Base-by-base conservation (phyloP, 2,329 filamentous ascomycete species). In the Nakataea oryzae region DNA sequence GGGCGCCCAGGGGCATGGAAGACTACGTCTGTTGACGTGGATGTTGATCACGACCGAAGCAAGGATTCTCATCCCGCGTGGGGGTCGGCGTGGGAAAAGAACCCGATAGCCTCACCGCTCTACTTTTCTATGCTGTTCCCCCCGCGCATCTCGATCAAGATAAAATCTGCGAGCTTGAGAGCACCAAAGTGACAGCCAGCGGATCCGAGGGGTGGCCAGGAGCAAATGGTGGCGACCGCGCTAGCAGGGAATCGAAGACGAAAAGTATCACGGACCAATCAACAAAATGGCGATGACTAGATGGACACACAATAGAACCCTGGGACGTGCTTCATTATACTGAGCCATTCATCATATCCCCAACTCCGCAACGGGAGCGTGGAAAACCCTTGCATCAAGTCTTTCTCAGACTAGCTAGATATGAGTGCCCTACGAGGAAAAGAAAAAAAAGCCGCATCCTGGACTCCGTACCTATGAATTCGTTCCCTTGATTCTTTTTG, bases 391-490 rank as follows among this genome's bases (percentile, higher is more conserved):
- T 41, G 34, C 41, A 59, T 47, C 58, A 55, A 32, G 59, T 55
- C 41, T 60, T 28, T 55, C 59, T 60, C 59, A 29, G 29, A 47
- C 50, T 60, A 59, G 27, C 47, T 34, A 55, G 28, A 30, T 47
- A 32, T 54, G 24, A 29, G 50, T 60, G 59, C 59, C 41, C 41
- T 55, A 60, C 50, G 59, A 27, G 29, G 54, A 14, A 27, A n/a
- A 28, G 57, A 61, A 61, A 41, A 61, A 54, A 60, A 57, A 61
- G 30, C 29, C 32, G 29, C 59, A 61, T 61, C 59, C 59, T 61
- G 59, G 54, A 56, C 59, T 61, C 50, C 59, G 41, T 61, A 54
- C 55, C 59, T 29, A 58, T 50, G 41, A 41, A 50, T 50, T 50
- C 41, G 41, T 50, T 50, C 41, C 41, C 41, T n/a, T 50, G 41